Conservation (phyloP, 306 rosid genomes). For the Cercis canadensis region DNA sequence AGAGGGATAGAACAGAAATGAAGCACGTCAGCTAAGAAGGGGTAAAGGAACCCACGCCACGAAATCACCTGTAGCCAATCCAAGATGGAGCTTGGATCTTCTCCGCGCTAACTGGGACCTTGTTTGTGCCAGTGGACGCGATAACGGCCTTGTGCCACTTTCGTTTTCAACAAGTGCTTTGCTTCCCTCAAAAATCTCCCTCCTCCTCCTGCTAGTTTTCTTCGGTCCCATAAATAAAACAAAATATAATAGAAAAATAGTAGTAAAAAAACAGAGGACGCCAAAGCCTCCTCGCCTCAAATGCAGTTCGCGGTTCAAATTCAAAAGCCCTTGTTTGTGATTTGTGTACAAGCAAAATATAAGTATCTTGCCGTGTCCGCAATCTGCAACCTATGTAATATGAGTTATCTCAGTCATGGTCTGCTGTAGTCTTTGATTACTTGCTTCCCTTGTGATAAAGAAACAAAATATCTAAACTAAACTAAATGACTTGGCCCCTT, state of each 20-base stretch:
- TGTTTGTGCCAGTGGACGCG: not conserved
- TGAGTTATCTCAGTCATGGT: too few species aligned
- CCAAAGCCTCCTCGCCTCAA: slow-evolving; percentile 48
- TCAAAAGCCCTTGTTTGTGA: slow-evolving; percentile 29
- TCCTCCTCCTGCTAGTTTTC: not conserved
- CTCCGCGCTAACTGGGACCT: slow-evolving; percentile 11
- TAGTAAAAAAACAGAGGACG: not conserved
- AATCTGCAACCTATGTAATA: not conserved
- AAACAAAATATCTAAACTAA: not conserved
- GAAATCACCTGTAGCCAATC: slow-evolving; percentile 46
- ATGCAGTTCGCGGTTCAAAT: slow-evolving; percentile 46
- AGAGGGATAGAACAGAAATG: slow-evolving; percentile 28
- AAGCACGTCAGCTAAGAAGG: slow-evolving; percentile 44
- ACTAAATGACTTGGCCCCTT: slow-evolving; percentile 1
- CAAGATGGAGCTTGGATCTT: slow-evolving; percentile 26
- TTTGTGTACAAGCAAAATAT: not conserved
- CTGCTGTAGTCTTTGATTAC: too few species aligned
- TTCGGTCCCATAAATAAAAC: slow-evolving; percentile 12
- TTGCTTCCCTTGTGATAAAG: too few species aligned
- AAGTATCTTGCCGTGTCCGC: not conserved
- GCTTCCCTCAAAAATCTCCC: slow-evolving; percentile 6
- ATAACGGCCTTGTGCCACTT: slow-evolving; percentile 9
- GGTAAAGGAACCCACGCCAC: slow-evolving; percentile 24
- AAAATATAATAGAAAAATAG: not conserved
- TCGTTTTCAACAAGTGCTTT: slow-evolving; percentile 24